Base-by-base conservation (phyloP, 352 stramenopile species). In the Phytophthora aleatoria region DNA sequence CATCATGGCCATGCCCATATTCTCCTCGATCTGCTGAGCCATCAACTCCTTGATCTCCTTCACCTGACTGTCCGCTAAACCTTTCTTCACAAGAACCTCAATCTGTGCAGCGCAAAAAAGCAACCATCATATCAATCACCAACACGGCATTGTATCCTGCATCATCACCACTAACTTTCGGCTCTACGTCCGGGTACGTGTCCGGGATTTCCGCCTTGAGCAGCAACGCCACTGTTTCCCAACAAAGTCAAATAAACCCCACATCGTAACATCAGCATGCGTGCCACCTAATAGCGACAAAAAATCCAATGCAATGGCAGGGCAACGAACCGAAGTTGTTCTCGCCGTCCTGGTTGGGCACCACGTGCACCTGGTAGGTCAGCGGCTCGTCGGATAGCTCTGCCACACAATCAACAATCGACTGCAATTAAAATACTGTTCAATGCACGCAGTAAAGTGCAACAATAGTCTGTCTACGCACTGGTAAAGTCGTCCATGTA, bases 401-500 rank as follows among this genome's bases (percentile, higher is more conserved):
- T 96, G 48, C 27, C 42, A 50, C 31, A 42, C 41, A 45, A 63
- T n/a, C 30, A 53, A 36, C 15, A 42, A 55, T 26, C 28, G 15
- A 42, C 24, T 31, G 0, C 45, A 51, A 50, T 42, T 64, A 55
- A 35, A 13, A 28, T 13, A 26, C 39, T n/a, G 2, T 11, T 5
- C 24, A 49, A 63, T 26, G 35, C 2, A 33, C 43, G 1, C n/a
- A 24, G 26, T 4, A 52, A 43, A 50, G 24, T 27, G 30, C 27
- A 63, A 43, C n/a, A 52, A 50, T 15, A 38, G 36, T 5, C 15
- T 12, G 10, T 12, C 35, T 10, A 81, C 83, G 49, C 71, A 96
- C 87, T 88, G 51, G 69, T 88, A 72, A 96, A 96, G 62, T 96
- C 87, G 69, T 96, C 83, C 81, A 93, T 95, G 71, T 96, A 96